phyloP scores from a whole-genome alignment of 495 filamentous ascomycete genomes.

The Penicillium steckii region DNA sequence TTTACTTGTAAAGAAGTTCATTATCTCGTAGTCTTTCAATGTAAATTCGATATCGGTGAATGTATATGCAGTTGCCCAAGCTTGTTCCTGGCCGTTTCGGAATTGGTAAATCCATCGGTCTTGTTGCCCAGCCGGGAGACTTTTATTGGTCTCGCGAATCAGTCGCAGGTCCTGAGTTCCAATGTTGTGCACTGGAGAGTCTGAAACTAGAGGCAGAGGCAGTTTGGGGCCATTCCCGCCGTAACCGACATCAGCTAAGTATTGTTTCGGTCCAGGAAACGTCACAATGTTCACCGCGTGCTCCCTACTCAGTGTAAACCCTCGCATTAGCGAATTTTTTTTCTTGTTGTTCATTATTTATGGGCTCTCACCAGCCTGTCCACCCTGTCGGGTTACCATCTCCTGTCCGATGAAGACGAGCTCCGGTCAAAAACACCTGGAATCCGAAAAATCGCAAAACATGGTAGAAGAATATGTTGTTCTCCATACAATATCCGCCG shows the following conservation, averaged over 20 bases:
- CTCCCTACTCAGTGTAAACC: not conserved
- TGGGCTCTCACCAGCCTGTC: not conserved
- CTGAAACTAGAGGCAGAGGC: not conserved
- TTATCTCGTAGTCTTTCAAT: not conserved
- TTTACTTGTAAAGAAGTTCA: not conserved
- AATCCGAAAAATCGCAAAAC: not conserved
- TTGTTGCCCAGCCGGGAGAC: not conserved
- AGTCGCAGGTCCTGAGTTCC: not conserved
- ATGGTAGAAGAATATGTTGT: not conserved
- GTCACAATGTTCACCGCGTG: not conserved
- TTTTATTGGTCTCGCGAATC: not conserved
- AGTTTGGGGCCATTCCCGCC: not conserved
- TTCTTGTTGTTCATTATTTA: not conserved
- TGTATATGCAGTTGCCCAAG: not conserved
- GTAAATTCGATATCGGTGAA: not conserved
- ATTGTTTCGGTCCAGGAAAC: not conserved
- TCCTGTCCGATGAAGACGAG: conserved; percentile 1
- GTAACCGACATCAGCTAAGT: not conserved
- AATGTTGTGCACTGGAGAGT: not conserved
- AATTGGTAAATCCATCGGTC: not conserved
- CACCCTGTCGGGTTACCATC: not conserved
- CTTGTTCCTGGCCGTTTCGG: not conserved
- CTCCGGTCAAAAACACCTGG: not conserved
- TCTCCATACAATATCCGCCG: not conserved
- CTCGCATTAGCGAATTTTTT: not conserved